Base-by-base conservation (phyloP, 164 flowering plant species). In the Cinnamomum micranthum region DNA sequence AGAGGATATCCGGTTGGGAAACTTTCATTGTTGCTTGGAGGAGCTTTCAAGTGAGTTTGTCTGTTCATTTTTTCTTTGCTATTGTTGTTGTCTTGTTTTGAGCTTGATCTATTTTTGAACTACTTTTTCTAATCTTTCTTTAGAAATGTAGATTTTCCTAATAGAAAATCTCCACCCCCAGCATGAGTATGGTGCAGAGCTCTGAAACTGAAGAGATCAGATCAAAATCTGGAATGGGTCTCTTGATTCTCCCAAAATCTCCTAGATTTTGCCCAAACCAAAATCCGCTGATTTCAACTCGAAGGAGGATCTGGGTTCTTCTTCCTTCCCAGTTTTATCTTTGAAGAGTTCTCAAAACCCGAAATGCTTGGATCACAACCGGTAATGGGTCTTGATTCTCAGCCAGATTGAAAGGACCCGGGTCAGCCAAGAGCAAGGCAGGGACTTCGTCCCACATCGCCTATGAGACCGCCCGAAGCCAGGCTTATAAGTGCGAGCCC, bases 151-250 rank as follows among this genome's bases (percentile, higher is more conserved):
- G 97, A 83, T 52, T 80, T 77, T 73, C 78, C 78, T 22, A 77
- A 83, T 65, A 85, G 86, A 70, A 81, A 7, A 89, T 91, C 25
- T 93, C 98, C 33, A 92, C 98, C 19, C 23, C 33, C 28, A 17
- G 60, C 70, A 25, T 47, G 70, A 31, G 50, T 63, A 15, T 51
- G 0, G 31, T 25, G 23, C 24, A 69, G 6, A 47, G 24, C 20
- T 31, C 27, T n/a, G 65, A 25, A 51, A 22, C 65, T 7, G 63
- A 55, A 63, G 74, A 71, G 9, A 75, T 35, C 31, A 33, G 23
- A 72, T 52, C 52, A 19, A 58, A 68, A 69, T 71, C 68, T 17
- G 63, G 69, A 47, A 71, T 27, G 62, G 72, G 11, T 68, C 19
- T 27, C 28, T 24, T 70, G 72, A 77, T 35, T 68, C 77, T 35